phyloP scores from a whole-genome alignment of 768 basidiomycete species.

The Mycena kentingensis region DNA sequence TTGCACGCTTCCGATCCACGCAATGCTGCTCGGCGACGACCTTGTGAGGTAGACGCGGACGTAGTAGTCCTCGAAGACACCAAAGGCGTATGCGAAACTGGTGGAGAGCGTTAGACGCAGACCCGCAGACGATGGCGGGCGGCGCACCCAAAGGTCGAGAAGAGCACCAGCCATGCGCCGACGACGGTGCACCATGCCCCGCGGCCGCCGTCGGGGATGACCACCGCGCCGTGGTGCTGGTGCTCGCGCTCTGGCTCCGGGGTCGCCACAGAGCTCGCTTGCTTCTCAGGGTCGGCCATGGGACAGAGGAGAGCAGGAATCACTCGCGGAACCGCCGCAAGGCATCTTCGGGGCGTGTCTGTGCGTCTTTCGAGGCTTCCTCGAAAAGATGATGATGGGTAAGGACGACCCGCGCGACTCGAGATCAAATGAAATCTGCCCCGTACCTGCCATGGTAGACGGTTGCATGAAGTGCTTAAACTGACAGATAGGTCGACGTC shows the following conservation, averaged over 20 bases:
- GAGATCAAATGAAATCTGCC: too few species aligned
- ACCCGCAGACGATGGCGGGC: neutral
- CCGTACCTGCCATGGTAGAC: too few species aligned
- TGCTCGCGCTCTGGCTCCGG: neutral
- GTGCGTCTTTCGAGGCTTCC: too few species aligned
- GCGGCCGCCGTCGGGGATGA: neutral
- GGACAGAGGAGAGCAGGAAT: neutral
- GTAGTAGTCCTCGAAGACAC: slow-evolving; percentile 1
- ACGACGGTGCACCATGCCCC: neutral
- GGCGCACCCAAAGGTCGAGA: neutral
- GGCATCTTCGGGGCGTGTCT: too few species aligned
- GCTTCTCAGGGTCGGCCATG: neutral
- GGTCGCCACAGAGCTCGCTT: neutral
- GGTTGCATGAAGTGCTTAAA: too few species aligned
- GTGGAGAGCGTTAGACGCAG: neutral
- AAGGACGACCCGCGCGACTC: neutral
- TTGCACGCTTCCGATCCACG: slow-evolving; percentile 1
- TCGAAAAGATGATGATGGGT: neutral
- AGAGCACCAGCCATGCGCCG: neutral
- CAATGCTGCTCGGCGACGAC: neutral
- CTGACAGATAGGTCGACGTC: too few species aligned
- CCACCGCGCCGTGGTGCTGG: neutral
- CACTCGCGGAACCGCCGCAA: too few species aligned
- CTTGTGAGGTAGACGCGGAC: neutral
- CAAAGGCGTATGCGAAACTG: neutral